Base-by-base conservation (phyloP, 176 grass and related monocot species). In the Ensete glaucum region DNA sequence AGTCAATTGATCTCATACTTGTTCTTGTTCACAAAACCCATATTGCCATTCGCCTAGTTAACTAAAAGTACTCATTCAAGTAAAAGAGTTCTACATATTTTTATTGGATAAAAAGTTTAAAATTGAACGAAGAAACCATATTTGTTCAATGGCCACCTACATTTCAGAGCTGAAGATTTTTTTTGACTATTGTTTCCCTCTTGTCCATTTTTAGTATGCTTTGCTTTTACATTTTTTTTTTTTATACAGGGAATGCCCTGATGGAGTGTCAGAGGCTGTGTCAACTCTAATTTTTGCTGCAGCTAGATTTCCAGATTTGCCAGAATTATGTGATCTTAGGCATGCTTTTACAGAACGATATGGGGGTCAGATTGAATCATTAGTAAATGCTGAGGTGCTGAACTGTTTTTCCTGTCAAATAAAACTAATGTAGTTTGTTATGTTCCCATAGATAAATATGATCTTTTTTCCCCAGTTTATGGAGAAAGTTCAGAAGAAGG, bases 221-320 rank as follows among this genome's bases (percentile, higher is more conserved):
- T 74, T 78, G 24, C 9, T 72, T 87, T 71, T 72, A 24, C 84
- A 25, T 76, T 20, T 58, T 55, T 12, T 23, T 23, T 23, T 59
- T 78, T 76, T 58, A 53, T 62, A 79, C 74, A 99, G 96, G 81
- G 88, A 99, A 52, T 99, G 96, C 78, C 88, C 96, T 81, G 80
- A 84, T 50, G 96, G 91, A 89, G 91, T 86, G 7, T 66, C 86
- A 79, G 90, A 89, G 91, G 84, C 88, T 53, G 78, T 99, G 52
- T 85, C 91, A 54, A 99, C 96, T 76, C 66, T 99, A 79, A 94
- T 91, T 80, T 99, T 94, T 85, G 86, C 88, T 68, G 83, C 96
- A 58, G 96, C 96, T 49, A 94, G 96, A 88, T 99, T 91, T 85
- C 84, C 91, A 11, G 91, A 94, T 84, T 71, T 99, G 66, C 96